Evolutionary conservation across 2,329 filamentous ascomycete genomes (phyloP).

Genomic region (Arachnomyces sp.): DNA sequence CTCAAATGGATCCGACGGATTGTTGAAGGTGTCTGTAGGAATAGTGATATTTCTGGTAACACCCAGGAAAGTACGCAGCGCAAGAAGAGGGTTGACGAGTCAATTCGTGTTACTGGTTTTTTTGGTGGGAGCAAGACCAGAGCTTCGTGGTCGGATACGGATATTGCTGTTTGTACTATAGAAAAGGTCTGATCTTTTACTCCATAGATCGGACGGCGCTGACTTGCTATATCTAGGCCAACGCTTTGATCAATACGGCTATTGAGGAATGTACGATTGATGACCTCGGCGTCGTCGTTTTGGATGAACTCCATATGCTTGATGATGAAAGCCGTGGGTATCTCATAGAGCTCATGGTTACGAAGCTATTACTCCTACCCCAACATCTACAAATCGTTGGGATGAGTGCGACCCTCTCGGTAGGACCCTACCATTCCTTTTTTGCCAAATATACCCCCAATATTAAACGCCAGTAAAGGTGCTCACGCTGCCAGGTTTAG

Average conservation of each 20-base stretch:
- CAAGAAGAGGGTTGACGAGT: slow-evolving; percentile 46
- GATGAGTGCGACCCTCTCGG: slow-evolving; percentile 71
- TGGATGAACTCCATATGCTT: slow-evolving; percentile 76
- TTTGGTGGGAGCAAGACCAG: slow-evolving; percentile 64
- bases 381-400: slow-evolving; percentile 62
- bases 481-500: slow-evolving; percentile 33
- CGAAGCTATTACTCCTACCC: slow-evolving; percentile 61
- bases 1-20: slow-evolving; percentile 62
- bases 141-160: slow-evolving; percentile 62
- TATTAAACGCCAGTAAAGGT: slow-evolving; percentile 2
- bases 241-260: slow-evolving; percentile 62
- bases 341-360: slow-evolving; percentile 63
- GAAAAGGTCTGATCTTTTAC: slow-evolving; percentile 51
- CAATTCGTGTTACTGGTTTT: slow-evolving; percentile 60
- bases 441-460: neutral
- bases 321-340: slow-evolving; percentile 69
- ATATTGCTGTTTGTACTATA: slow-evolving; percentile 70
- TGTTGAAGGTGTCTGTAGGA: slow-evolving; percentile 50
- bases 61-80: slow-evolving; percentile 7
- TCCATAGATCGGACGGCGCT: slow-evolving; percentile 1
- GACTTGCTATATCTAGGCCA: slow-evolving; percentile 46
- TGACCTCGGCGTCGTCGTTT: slow-evolving; percentile 57
- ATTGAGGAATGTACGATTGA: slow-evolving; percentile 61
- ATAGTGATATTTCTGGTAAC: slow-evolving; percentile 16
- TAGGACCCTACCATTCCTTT: slow-evolving; percentile 28